Evolutionary conservation across 495 filamentous ascomycete species (phyloP).

Genomic region (Aspergillus bertholletiae): DNA sequence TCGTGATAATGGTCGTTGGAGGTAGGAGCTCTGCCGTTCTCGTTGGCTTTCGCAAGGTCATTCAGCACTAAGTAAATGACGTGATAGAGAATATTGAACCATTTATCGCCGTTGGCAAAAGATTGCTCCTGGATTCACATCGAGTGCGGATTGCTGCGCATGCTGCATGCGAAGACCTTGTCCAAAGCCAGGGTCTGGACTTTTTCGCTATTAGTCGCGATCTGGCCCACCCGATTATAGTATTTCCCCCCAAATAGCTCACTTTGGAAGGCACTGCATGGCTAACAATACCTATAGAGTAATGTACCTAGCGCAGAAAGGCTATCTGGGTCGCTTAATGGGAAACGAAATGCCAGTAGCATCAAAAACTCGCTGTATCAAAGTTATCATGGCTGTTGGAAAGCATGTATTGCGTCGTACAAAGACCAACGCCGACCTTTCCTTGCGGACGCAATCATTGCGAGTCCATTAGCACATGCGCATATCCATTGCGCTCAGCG

Average conservation of each 20-base stretch:
- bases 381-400: constrained; percentile 6
- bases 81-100: constrained; percentile 7
- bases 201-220: constrained; percentile 11
- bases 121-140: background rate
- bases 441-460: constrained; percentile 8
- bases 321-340: too few species aligned
- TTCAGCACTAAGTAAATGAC: too few species aligned
- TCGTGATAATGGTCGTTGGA: constrained; percentile 11
- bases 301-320: background rate
- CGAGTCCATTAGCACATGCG: constrained; percentile 10
- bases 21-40: constrained; percentile 1
- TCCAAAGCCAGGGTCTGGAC: constrained; percentile 5
- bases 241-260: background rate
- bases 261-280: too few species aligned
- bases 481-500: constrained; percentile 12
- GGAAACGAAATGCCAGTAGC: too few species aligned
- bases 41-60: too few species aligned
- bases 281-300: background rate
- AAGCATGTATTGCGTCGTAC: constrained; percentile 1
- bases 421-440: background rate
- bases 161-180: background rate
- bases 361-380: background rate
- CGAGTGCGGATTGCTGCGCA: constrained; percentile 7
- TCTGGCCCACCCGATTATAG: constrained; percentile 6
- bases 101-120: background rate